Percentiles rank a stretch among this genome's conserved stretches.
phyloP scores from a whole-genome alignment of 1,284 basidiomycete genomes.

The Rhodotorula sp. region DNA sequence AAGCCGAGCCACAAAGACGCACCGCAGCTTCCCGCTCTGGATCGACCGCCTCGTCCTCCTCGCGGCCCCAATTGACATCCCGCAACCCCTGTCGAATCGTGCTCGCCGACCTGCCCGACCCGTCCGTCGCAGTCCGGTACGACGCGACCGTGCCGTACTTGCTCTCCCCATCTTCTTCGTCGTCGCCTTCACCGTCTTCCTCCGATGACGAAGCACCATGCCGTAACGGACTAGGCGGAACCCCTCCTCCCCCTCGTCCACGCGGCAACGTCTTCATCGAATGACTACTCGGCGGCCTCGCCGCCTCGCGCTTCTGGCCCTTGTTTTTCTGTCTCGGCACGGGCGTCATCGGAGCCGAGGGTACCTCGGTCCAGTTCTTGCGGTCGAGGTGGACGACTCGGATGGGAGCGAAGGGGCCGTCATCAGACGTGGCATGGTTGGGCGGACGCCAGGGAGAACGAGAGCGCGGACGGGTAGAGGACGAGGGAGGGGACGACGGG shows the following conservation, averaged over 20 bases:
- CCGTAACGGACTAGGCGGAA: neutral
- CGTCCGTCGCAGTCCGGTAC: constrained; percentile 21
- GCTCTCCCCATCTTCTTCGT: neutral
- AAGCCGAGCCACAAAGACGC: neutral
- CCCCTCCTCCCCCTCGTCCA: neutral
- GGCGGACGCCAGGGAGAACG: neutral
- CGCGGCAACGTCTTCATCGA: constrained; percentile 21
- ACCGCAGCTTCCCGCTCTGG: neutral
- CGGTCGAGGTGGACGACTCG: constrained; percentile 3
- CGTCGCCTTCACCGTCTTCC: neutral
- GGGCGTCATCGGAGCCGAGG: neutral
- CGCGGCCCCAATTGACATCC: neutral
- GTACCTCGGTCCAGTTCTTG: neutral
- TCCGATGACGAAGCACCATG: neutral
- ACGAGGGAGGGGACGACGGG: neutral
- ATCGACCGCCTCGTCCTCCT: neutral
- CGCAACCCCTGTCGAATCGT: neutral
- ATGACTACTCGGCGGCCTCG: constrained; percentile 22
- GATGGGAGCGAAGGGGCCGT: constrained; percentile 22
- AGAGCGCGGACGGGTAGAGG: neutral
- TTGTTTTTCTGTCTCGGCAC: neutral
- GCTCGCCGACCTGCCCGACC: neutral
- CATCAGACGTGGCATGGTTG: constrained; percentile 1
- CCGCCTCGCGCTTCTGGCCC: neutral
- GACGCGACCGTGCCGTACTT: constrained; percentile 14